These are phyloP conservation scores for Lyophyllum decastes DNA, from an alignment of 768 basidiomycete genomes.

Conservation along the genomic window DNA sequence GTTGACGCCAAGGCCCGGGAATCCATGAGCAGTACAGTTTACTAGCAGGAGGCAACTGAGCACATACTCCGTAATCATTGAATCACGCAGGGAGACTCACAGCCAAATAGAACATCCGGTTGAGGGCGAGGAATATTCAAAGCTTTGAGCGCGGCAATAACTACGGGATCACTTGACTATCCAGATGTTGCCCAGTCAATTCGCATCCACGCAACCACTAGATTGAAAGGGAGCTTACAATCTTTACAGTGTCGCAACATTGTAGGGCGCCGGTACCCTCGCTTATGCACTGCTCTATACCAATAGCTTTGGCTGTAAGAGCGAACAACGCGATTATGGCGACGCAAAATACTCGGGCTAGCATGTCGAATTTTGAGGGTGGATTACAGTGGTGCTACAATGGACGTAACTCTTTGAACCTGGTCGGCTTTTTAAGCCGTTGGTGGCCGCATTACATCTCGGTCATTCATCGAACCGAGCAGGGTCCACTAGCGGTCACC, in stretches of 20 bases:
- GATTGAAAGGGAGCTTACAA: slow-evolving; percentile 14
- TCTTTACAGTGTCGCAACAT: slow-evolving; percentile 26
- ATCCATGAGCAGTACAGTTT: not conserved
- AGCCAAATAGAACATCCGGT: not conserved
- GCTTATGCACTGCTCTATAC: slow-evolving; percentile 27
- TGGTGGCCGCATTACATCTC: not conserved
- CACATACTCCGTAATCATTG: not conserved
- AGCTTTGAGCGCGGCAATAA: not conserved
- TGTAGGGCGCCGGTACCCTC: slow-evolving; percentile 28
- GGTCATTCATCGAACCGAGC: not conserved
- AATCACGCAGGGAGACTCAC: not conserved
- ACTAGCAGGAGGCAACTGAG: not conserved
- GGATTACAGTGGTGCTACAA: no score
- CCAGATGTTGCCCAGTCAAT: not conserved
- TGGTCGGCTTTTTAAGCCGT: not conserved
- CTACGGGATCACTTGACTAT: not conserved
- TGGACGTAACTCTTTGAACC: slow-evolving; percentile 1
- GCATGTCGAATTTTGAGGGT: no score
- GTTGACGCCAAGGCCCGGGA: not conserved
- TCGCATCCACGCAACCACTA: not conserved
- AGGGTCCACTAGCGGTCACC: not conserved
- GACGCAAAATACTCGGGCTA: slow-evolving; percentile 26
- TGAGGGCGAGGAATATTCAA: not conserved
- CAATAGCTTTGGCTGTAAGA: slow-evolving; percentile 26
- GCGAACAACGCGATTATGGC: slow-evolving; percentile 27